Conservation (phyloP, 352 stramenopile species). For the Pythium chondricola region DNA sequence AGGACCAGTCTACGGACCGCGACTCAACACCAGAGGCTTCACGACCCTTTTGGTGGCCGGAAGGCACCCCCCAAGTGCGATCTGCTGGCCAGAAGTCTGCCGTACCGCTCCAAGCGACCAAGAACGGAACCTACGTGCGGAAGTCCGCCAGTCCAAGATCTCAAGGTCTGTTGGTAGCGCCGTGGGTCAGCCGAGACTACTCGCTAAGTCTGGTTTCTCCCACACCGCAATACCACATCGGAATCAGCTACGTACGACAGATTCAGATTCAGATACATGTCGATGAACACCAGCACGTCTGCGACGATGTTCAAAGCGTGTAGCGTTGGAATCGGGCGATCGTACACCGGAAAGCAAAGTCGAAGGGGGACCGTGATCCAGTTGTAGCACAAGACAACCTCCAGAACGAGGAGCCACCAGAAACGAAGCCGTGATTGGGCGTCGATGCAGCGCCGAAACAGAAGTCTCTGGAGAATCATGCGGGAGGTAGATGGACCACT, state of each 20-base stretch:
- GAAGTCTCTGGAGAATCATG: constrained; percentile 3
- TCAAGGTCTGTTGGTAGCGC: too few relatives aligned
- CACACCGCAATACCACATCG: too few relatives aligned
- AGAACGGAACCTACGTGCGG: too few relatives aligned
- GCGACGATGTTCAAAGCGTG: constrained; percentile 24
- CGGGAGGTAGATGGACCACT: neutral
- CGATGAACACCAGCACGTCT: constrained; percentile 24
- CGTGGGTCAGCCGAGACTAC: too few relatives aligned
- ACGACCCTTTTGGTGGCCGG: too few relatives aligned
- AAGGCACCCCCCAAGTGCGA: too few relatives aligned
- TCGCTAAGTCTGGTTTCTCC: too few relatives aligned
- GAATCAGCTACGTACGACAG: constrained; percentile 41
- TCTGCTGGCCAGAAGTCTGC: too few relatives aligned
- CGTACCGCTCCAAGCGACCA: too few relatives aligned
- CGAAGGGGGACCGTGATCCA: constrained; percentile 51
- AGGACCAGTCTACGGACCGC: too few relatives aligned
- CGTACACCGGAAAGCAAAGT: constrained; percentile 41
- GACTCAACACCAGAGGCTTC: too few relatives aligned
- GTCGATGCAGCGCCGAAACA: constrained; percentile 34
- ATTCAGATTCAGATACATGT: constrained; percentile 57
- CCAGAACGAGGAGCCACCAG: constrained; percentile 37
- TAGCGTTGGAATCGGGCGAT: constrained; percentile 26
- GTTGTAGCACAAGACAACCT: constrained; percentile 30
- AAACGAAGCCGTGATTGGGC: constrained; percentile 30
- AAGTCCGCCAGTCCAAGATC: too few relatives aligned